A percentile compares a stretch with the other conserved stretches of the same genome.
Conservation (phyloP, 176 grass and related monocot genomes). For the Musa itinerans region DNA sequence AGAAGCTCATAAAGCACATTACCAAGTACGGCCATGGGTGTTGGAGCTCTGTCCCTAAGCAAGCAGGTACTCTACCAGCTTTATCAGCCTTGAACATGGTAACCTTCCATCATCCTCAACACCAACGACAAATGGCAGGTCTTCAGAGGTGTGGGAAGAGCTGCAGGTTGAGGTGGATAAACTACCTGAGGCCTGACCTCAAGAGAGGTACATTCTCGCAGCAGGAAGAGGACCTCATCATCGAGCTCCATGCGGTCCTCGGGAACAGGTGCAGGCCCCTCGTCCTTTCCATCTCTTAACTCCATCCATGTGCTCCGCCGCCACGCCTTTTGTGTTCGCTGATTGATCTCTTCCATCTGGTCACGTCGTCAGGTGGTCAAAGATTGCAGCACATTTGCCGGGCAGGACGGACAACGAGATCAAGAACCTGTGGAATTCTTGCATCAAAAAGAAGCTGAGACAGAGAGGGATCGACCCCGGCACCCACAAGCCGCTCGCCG, state of each 20-base stretch:
- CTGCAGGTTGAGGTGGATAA: conserved; percentile 24
- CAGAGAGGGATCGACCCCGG: conserved; percentile 48
- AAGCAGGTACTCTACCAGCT: neutral
- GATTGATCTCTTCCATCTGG: neutral
- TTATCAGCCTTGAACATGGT: neutral
- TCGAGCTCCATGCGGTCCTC: conserved; percentile 29
- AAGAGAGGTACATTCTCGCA: conserved; percentile 27
- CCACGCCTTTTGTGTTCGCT: neutral
- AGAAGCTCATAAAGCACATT: conserved; percentile 24
- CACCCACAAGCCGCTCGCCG: conserved; percentile 37
- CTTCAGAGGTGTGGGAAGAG: conserved; percentile 25
- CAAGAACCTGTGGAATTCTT: conserved; percentile 64
- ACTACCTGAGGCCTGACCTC: conserved; percentile 23
- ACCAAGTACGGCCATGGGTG: conserved; percentile 23
- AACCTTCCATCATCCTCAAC: too few species aligned
- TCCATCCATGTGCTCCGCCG: neutral
- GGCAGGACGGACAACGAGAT: conserved; percentile 66
- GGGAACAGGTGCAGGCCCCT: conserved; percentile 43
- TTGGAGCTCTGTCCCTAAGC: conserved; percentile 24
- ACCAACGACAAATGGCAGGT: neutral
- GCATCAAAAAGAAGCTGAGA: conserved; percentile 55
- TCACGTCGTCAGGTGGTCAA: conserved; percentile 38
- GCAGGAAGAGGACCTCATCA: conserved; percentile 25
- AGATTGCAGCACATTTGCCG: conserved; percentile 54
- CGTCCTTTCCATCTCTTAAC: neutral